These are phyloP conservation scores for Salix dunnii DNA, from an alignment of 345 rosid species.

Conservation along the genomic window DNA sequence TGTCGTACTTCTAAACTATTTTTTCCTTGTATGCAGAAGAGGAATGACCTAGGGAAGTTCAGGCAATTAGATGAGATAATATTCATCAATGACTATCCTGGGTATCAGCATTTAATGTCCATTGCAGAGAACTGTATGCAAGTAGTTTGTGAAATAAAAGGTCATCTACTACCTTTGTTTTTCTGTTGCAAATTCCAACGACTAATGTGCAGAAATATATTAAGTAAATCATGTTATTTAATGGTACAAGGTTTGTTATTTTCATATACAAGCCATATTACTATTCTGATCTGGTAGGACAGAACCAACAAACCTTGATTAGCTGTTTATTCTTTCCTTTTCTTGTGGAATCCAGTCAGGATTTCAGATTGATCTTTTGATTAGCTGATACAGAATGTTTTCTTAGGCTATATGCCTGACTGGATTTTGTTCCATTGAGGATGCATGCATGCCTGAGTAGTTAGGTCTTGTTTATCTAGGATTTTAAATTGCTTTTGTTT, in stretches of 20 bases:
- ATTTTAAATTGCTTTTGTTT: background rate
- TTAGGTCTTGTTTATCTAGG: background rate
- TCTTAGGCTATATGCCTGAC: background rate
- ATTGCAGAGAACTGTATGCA: constrained; percentile 72
- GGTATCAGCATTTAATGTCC: constrained; percentile 53
- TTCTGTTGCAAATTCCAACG: constrained; percentile 1
- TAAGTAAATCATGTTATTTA: background rate
- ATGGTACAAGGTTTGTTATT: background rate
- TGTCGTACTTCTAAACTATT: background rate
- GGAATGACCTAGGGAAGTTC: constrained; percentile 76
- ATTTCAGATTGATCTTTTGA: background rate
- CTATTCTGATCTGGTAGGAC: background rate
- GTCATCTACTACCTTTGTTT: constrained; percentile 27
- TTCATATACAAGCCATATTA: background rate
- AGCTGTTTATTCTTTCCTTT: background rate
- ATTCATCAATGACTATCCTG: constrained; percentile 60
- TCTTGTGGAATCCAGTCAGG: background rate
- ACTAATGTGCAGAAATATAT: background rate
- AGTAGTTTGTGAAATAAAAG: constrained; percentile 82
- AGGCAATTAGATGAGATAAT: constrained; percentile 83
- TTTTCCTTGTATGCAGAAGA: constrained; percentile 49
- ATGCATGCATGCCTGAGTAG: background rate
- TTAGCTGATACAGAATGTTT: background rate
- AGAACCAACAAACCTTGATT: background rate
- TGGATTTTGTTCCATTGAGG: background rate